Conservation (phyloP, 176 grass and related monocot species). For the Phragmites australis region DNA sequence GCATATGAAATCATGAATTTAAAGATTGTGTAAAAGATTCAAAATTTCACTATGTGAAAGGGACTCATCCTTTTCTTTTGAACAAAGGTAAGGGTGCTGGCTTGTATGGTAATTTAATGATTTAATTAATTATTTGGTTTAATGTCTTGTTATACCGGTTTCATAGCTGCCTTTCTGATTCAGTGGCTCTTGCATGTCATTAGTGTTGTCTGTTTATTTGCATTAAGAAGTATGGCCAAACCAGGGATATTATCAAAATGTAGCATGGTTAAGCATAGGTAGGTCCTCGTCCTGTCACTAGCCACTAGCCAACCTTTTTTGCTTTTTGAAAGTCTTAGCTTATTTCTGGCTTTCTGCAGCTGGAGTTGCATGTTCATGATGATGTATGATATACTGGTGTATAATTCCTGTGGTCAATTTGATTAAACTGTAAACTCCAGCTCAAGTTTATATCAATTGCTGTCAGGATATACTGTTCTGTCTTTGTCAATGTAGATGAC, state of each 20-base stretch:
- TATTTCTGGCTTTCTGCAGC: neutral
- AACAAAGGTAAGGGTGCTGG: no score
- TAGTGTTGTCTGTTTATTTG: neutral
- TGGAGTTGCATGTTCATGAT: neutral
- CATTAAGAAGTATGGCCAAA: neutral
- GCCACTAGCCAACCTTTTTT: neutral
- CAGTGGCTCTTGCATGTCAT: neutral
- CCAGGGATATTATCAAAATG: neutral
- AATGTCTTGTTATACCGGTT: neutral
- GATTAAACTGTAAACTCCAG: neutral
- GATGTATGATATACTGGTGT: neutral
- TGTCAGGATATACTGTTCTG: neutral
- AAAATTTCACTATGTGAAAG: neutral
- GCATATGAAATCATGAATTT: neutral
- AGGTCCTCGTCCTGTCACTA: neutral
- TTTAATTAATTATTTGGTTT: slow-evolving; percentile 7
- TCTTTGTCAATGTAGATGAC: neutral
- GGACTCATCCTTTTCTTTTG: no score
- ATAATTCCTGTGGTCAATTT: neutral
- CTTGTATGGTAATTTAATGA: no score
- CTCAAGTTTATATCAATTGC: neutral
- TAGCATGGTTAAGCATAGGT: neutral
- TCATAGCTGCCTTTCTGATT: neutral
- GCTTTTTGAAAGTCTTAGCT: neutral
- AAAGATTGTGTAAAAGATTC: neutral